Conservation (phyloP, 1,284 basidiomycete species). For the Cryptococcus deneoformans region DNA sequence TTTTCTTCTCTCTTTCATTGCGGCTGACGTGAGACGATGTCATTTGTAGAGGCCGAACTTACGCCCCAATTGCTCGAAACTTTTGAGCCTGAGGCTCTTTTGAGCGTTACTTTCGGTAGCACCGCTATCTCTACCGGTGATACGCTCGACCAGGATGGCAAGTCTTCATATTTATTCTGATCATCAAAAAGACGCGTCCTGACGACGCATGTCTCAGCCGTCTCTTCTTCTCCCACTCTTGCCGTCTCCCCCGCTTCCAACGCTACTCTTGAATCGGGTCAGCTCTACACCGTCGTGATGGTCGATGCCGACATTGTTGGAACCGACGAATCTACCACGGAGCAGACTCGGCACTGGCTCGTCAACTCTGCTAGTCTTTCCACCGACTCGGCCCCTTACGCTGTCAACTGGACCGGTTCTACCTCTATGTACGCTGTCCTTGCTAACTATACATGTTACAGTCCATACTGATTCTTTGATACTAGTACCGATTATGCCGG, state of each 20-base stretch:
- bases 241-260: slow-evolving; percentile 11
- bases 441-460: background rate
- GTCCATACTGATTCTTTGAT: slow-evolving; percentile 5
- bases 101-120: slow-evolving; percentile 56
- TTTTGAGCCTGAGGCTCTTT: slow-evolving; percentile 59
- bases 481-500: slow-evolving; percentile 63
- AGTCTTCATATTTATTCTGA: background rate
- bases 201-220: slow-evolving; percentile 12
- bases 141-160: slow-evolving; percentile 55
- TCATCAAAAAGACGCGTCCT: background rate
- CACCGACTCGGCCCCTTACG: slow-evolving; percentile 44
- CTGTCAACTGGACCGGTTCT: slow-evolving; percentile 56
- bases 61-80: slow-evolving; percentile 59
- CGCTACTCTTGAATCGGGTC: background rate
- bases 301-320: slow-evolving; percentile 66
- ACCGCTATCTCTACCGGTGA: slow-evolving; percentile 59
- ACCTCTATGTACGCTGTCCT: slow-evolving; percentile 32
- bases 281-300: slow-evolving; percentile 57
- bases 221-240: slow-evolving; percentile 24
- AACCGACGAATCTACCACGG: slow-evolving; percentile 51
- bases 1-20: background rate
- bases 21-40: no score
- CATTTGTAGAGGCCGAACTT: slow-evolving; percentile 51
- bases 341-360: slow-evolving; percentile 71
- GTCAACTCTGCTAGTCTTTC: slow-evolving; percentile 62